Evolutionary conservation across 2,329 filamentous ascomycete species (phyloP).

Genomic region (Orbilia oligospora): DNA sequence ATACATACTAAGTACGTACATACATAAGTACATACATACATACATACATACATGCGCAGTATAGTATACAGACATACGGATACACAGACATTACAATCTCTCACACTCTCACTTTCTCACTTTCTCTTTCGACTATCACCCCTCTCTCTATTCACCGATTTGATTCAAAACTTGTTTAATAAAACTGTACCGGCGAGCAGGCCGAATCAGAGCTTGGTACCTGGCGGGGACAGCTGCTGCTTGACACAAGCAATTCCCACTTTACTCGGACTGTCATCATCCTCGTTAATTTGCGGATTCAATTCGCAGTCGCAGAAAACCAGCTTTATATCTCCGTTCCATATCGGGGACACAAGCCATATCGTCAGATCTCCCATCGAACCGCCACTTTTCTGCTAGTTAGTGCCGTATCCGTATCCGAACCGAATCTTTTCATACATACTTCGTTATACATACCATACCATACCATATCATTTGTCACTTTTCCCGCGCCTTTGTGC

Average conservation of each 20-base stretch:
- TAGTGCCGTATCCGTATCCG: slow-evolving; percentile 41
- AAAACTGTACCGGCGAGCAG: slow-evolving; percentile 20
- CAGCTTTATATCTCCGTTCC: slow-evolving; percentile 59
- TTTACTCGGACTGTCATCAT: slow-evolving; percentile 44
- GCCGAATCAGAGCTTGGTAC: slow-evolving; percentile 57
- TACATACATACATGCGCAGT: not conserved
- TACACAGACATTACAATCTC: not conserved
- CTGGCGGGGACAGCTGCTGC: slow-evolving; percentile 48
- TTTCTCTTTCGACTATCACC: too few relatives aligned
- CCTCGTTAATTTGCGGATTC: slow-evolving; percentile 56
- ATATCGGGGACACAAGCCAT: slow-evolving; percentile 57
- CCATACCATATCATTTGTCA: slow-evolving; percentile 59
- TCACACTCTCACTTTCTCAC: too few relatives aligned
- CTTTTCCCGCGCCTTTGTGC: slow-evolving; percentile 54
- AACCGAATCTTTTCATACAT: too few relatives aligned
- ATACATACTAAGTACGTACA: not conserved
- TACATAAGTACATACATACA: slow-evolving; percentile 9
- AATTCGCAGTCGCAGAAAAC: slow-evolving; percentile 45
- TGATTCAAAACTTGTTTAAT: not conserved
- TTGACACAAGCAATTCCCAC: slow-evolving; percentile 57
- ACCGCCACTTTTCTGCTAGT: slow-evolving; percentile 59
- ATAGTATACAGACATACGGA: not conserved
- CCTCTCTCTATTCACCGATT: not conserved
- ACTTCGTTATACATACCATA: slow-evolving; percentile 26
- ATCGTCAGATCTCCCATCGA: slow-evolving; percentile 52